phyloP scores from a whole-genome alignment of 139 green algal genomes.

The Yamagishiella unicocca region DNA sequence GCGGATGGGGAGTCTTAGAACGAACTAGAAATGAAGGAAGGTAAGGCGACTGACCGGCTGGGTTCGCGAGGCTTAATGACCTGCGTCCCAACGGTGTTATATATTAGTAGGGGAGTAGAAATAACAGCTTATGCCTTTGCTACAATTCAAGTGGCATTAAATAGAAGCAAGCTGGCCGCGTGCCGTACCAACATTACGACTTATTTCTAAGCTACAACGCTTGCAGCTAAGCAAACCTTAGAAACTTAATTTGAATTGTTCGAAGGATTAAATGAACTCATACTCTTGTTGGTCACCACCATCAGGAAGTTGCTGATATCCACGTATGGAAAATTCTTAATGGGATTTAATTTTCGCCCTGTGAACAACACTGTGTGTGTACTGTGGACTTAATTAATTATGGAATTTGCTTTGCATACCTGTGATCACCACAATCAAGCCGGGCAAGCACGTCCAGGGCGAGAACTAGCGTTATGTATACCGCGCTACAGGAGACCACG shows the following conservation, averaged over 20 bases:
- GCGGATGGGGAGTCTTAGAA: not conserved
- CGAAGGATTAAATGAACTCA: not conserved
- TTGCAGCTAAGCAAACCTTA: not conserved
- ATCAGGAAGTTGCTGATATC: too few relatives aligned
- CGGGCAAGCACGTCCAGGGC: too few relatives aligned
- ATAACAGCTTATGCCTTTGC: too few relatives aligned
- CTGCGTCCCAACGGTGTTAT: conserved; percentile 1
- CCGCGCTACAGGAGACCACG: too few relatives aligned
- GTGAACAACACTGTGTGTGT: too few relatives aligned
- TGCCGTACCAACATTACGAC: not conserved
- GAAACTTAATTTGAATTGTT: not conserved
- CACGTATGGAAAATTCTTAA: too few relatives aligned
- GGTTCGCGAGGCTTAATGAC: conserved; percentile 38
- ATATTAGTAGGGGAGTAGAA: not conserved
- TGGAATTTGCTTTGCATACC: too few relatives aligned
- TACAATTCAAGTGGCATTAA: too few relatives aligned
- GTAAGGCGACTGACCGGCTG: not conserved
- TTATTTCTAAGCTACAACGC: not conserved
- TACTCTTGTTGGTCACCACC: not conserved
- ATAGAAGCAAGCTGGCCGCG: not conserved
- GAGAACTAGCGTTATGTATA: too few relatives aligned
- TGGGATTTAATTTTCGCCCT: too few relatives aligned
- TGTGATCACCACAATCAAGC: too few relatives aligned
- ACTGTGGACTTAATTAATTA: too few relatives aligned
- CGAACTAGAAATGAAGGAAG: not conserved